phyloP scores from a whole-genome alignment of 257 asterid species.

The Ilex asprella region DNA sequence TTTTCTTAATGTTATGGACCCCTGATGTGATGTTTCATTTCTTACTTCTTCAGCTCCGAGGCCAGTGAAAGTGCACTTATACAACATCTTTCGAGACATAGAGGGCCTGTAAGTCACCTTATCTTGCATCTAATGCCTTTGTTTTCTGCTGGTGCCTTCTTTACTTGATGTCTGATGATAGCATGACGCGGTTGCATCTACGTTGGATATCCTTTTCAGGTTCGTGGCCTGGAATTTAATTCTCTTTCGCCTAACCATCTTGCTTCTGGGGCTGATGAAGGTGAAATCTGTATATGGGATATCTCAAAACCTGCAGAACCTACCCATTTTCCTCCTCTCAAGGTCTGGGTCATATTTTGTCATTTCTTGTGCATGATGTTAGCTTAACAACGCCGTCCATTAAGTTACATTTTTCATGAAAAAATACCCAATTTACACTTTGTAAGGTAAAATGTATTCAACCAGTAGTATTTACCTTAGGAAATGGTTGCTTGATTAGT shows the following conservation, averaged over 20 bases:
- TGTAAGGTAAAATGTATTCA: too few relatives aligned
- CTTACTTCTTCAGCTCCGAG: slow-evolving; percentile 18
- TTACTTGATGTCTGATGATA: slow-evolving; percentile 1
- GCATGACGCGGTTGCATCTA: slow-evolving; percentile 11
- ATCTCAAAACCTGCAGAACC: slow-evolving; percentile 68
- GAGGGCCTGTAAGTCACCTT: slow-evolving; percentile 74
- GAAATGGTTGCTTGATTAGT: too few relatives aligned
- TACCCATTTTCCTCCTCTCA: slow-evolving; percentile 73
- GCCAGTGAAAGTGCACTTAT: slow-evolving; percentile 59
- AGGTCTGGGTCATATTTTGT: slow-evolving; percentile 34
- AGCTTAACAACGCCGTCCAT: too few relatives aligned
- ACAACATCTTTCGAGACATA: slow-evolving; percentile 62
- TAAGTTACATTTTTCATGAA: too few relatives aligned
- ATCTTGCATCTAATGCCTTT: slow-evolving; percentile 11
- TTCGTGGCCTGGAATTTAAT: slow-evolving; percentile 88
- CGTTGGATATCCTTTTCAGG: slow-evolving; percentile 35
- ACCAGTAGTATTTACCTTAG: too few relatives aligned
- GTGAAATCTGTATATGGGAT: slow-evolving; percentile 95
- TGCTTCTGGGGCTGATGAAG: slow-evolving; percentile 99
- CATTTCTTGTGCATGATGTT: too few relatives aligned
- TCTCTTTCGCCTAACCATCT: slow-evolving; percentile 61
- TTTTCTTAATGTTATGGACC: too few relatives aligned
- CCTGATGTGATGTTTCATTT: too few relatives aligned
- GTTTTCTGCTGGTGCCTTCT: background rate
- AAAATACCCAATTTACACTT: too few relatives aligned